These are phyloP conservation scores for Sporothrix phasma DNA, from an alignment of 2,329 filamentous ascomycete genomes.

Conservation along the genomic window DNA sequence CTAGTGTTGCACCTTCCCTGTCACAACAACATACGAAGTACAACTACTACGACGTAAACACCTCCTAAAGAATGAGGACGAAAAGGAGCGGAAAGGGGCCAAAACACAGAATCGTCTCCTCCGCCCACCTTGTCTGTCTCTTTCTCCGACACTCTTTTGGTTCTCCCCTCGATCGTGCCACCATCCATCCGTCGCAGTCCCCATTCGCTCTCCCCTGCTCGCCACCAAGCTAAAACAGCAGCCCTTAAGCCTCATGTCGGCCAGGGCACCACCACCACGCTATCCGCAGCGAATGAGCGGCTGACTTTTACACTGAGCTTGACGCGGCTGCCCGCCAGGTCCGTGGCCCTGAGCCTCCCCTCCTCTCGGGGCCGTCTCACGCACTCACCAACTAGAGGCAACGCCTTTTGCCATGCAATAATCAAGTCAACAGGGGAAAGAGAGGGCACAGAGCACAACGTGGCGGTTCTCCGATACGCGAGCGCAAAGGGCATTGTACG, in stretches of 20 bases:
- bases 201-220: background rate
- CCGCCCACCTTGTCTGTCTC: background rate
- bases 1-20: background rate
- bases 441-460: background rate
- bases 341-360: background rate
- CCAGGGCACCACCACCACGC: background rate
- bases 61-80: background rate
- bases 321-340: background rate
- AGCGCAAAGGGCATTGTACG: background rate
- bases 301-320: conserved; percentile 5
- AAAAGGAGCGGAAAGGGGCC: background rate
- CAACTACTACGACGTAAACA: background rate
- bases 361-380: background rate
- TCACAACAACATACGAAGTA: background rate
- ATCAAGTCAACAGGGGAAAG: background rate
- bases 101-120: background rate
- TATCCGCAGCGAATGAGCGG: conserved; percentile 6
- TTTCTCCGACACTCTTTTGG: background rate
- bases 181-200: conserved; percentile 4
- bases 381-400: background rate
- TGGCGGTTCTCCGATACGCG: background rate
- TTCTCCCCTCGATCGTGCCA: background rate
- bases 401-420: background rate
- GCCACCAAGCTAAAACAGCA: conserved; percentile 10
- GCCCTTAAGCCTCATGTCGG: conserved; percentile 9